Base-by-base conservation (phyloP, 1,139 yeast species). In the Kluyveromyces marxianus region DNA sequence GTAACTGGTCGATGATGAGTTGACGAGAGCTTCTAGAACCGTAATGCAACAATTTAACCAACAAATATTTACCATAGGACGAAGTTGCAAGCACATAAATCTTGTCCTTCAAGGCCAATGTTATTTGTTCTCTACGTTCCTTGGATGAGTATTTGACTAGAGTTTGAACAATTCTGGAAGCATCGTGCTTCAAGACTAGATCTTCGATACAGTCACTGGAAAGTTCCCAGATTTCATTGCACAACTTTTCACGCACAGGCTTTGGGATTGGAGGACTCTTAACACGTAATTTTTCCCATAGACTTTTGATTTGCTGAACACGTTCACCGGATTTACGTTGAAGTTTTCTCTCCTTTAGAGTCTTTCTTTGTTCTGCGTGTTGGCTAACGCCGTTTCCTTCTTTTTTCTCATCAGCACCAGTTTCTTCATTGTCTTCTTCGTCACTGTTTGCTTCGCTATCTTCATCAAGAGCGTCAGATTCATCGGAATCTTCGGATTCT, bases 101-200 rank as follows among this genome's bases (percentile, higher is more conserved):
- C 58, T 79, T 74, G 10, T 95, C 95, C 63, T 83, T 83, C 55
- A 92, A 72, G 2, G 90, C 74, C 47, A 68, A 59, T 26, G 85
- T 83, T 52, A 92, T 81, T 26, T 73, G 72, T 31, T 80, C 82
- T 67, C 96, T 79, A 70, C 92, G 83, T 49, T 81, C 86, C 61
- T 83, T 86, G 41, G 84, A 74, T 5, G 95, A 81, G 65, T 83
- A 88, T 66, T 92, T 92, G 51, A 92, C 82, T 56, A 92, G 75
- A 3, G 97, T 89, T 68, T 92, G 98, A 29, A 92, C 95, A 47
- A 92, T 94, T 69, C 98, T 79, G 30, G 96, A 88, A 21, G 97
- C 94, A 72, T 92, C 98, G 63, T 92, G 98, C 70, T 92, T 90
- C 70, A 92, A 67, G 35, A 90, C 97, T 55, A 92, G 75, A 58